phyloP scores from a whole-genome alignment of 805 yeast genomes.

The Candida piceae region DNA sequence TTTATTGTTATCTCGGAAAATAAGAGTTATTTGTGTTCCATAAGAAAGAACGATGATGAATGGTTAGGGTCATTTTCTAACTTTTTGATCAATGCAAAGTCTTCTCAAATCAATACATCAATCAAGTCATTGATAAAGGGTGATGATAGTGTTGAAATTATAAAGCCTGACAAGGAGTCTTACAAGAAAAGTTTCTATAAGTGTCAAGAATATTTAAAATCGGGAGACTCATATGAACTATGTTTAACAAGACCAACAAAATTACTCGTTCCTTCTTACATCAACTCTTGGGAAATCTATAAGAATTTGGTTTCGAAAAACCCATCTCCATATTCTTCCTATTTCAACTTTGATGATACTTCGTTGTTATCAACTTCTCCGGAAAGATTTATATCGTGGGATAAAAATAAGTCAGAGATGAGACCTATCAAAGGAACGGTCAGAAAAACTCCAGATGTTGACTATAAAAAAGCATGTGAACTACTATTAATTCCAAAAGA shows the following conservation, averaged over 20 bases:
- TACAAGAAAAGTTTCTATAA: conserved; percentile 52
- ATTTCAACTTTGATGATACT: conserved; percentile 60
- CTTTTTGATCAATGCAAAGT: background rate
- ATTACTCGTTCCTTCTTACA: conserved; percentile 43
- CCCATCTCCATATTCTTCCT: conserved; percentile 93
- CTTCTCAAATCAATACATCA: conserved; percentile 2
- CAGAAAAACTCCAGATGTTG: conserved; percentile 51
- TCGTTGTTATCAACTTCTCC: conserved; percentile 85
- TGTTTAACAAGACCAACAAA: conserved; percentile 79
- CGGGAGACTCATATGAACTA: conserved; percentile 91
- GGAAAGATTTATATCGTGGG: conserved; percentile 87
- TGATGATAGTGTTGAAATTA: conserved; percentile 25
- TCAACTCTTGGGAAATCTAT: conserved; percentile 75
- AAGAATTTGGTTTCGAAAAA: conserved; percentile 64
- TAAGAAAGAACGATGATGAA: conserved; percentile 33
- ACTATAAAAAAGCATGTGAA: conserved; percentile 51
- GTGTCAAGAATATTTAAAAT: conserved; percentile 62
- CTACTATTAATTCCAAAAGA: conserved; percentile 84
- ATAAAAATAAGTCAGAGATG: conserved; percentile 56
- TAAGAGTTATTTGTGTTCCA: conserved; percentile 48
- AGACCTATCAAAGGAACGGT: conserved; percentile 98
- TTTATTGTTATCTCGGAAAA: conserved; percentile 52
- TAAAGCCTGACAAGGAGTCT: conserved; percentile 44
- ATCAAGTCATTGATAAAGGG: conserved; percentile 2
- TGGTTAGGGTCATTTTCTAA: conserved; percentile 31